These are phyloP conservation scores for Amanita muscaria DNA, from an alignment of 768 basidiomycete genomes.

Conservation along the genomic window DNA sequence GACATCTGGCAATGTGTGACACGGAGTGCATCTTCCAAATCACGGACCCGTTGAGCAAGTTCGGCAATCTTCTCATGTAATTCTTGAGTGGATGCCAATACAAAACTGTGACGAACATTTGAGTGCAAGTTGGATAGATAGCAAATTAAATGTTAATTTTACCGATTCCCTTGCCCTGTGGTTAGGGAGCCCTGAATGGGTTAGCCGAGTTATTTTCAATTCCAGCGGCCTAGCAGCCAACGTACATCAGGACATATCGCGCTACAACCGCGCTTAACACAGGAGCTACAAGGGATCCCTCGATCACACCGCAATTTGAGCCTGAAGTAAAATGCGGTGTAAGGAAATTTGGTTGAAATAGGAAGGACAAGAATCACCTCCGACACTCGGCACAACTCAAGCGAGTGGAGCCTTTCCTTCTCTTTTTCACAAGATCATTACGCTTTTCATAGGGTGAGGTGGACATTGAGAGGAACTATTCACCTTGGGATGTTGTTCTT, in stretches of 20 bases:
- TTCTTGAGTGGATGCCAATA: conserved; percentile 72
- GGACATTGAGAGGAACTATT: conserved; percentile 24
- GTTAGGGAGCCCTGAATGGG: conserved; percentile 55
- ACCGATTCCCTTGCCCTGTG: conserved; percentile 79
- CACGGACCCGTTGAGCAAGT: conserved; percentile 63
- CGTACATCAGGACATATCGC: conserved; percentile 77
- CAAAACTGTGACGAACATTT: conserved; percentile 48
- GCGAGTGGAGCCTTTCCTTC: conserved; percentile 64
- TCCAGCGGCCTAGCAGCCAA: conserved; percentile 5
- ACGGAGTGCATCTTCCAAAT: conserved; percentile 66
- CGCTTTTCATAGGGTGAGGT: conserved; percentile 24
- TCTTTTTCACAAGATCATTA: conserved; percentile 36
- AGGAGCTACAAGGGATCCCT: conserved; percentile 68
- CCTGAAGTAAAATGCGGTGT: conserved; percentile 23
- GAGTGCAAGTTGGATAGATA: no score
- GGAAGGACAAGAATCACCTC: conserved; percentile 31
- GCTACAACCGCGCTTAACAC: conserved; percentile 71
- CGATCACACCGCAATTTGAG: conserved; percentile 71
- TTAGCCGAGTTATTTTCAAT: conserved; percentile 12
- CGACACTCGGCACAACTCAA: conserved; percentile 77
- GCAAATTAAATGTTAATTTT: no score
- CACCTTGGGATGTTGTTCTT: neutral
- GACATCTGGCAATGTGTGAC: conserved; percentile 50
- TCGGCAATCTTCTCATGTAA: conserved; percentile 77
- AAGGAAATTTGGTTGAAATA: conserved; percentile 8